Base-by-base conservation (phyloP, 2,329 filamentous ascomycete species). In the Fusarium pseudocircinatum region DNA sequence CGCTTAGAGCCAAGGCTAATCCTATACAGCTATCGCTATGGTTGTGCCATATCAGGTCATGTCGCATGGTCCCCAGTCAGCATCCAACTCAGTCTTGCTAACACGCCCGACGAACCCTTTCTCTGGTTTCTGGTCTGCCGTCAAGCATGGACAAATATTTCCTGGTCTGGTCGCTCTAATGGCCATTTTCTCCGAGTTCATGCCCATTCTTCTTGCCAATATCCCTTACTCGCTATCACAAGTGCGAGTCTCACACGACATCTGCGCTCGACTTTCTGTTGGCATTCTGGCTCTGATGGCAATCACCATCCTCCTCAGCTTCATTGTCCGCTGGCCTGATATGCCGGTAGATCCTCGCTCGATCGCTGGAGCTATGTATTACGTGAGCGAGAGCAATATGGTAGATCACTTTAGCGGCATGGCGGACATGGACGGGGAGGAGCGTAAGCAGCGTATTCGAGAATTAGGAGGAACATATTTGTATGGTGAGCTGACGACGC, bases 161-260 rank as follows among this genome's bases (percentile, higher is more conserved):
- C 80, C 86, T 2, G 79, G 82, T 30, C 60, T 82, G 18, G 81
- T 85, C 15, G 82, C 84, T 1, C 69, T 83, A 10, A 83, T 84
- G 52, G 80, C 84, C 7, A 81, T 87, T 28, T 78, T 87, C 6
- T 82, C 85, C 28, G 86, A 88, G 54, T 83, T 87, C 53, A 82
- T 88, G n/a, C 86, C 86, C 3, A 79, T 87, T 26, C 79, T 86
- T 4, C 81, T 88, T 6, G 81, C 85, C 72, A 87, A 87, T 67
- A 81, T 88, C 4, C 84, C 86, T 1, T 86, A 85, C 76, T 84
- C 82, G 59, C 80, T 83, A 5, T 82, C 83, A 0, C 83, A 85
- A 58, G 82, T 82, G 2, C 77, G 79, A 39, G 75, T 75, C 22
- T 81, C 84, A 0, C 83, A 85, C 53, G 79, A 79, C 1, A 77